A percentile compares a stretch with the other conserved stretches of the same genome.
phyloP scores from a whole-genome alignment of 2,329 filamentous ascomycete genomes.

The Paecilomyces sp. region DNA sequence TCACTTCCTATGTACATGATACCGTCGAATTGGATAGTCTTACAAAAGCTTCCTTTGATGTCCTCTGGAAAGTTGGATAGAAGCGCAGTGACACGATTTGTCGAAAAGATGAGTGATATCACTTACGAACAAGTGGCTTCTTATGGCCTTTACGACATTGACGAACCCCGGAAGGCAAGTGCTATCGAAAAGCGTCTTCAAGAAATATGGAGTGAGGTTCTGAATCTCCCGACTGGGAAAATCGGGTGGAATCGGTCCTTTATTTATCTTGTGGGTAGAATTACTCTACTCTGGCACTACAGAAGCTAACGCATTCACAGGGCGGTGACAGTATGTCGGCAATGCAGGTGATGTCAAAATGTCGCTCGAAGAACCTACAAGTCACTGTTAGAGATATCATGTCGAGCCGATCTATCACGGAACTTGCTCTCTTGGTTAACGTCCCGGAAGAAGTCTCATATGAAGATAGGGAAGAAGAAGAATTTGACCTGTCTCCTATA shows the following conservation, averaged over 20 bases:
- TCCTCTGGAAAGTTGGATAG: conserved; percentile 1
- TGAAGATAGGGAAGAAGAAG: conserved; percentile 4
- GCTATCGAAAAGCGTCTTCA: conserved; percentile 4
- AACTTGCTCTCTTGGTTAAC: conserved; percentile 7
- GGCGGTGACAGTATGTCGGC: conserved; percentile 10
- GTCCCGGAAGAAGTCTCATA: conserved; percentile 2
- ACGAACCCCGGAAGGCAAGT: conserved; percentile 3
- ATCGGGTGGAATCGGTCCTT: conserved; percentile 8
- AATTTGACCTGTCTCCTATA: conserved; percentile 17
- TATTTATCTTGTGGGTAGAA: conserved; percentile 5
- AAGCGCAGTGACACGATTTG: not conserved
- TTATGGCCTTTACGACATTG: not conserved
- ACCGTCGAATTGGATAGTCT: not conserved
- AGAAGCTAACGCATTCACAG: not conserved
- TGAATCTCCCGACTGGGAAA: conserved; percentile 4
- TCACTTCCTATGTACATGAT: not conserved
- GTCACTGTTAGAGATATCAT: conserved; percentile 10
- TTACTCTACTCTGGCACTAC: not conserved
- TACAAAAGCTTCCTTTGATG: not conserved
- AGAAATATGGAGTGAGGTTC: conserved; percentile 6
- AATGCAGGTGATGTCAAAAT: conserved; percentile 10
- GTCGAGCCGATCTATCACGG: conserved; percentile 7
- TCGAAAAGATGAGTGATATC: conserved; percentile 5
- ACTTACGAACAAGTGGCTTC: conserved; percentile 4
- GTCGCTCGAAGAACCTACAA: conserved; percentile 6